Percentiles rank a stretch among this genome's conserved stretches.
phyloP scores from a whole-genome alignment of 495 filamentous ascomycete species.

The Penicillium verhagenii region DNA sequence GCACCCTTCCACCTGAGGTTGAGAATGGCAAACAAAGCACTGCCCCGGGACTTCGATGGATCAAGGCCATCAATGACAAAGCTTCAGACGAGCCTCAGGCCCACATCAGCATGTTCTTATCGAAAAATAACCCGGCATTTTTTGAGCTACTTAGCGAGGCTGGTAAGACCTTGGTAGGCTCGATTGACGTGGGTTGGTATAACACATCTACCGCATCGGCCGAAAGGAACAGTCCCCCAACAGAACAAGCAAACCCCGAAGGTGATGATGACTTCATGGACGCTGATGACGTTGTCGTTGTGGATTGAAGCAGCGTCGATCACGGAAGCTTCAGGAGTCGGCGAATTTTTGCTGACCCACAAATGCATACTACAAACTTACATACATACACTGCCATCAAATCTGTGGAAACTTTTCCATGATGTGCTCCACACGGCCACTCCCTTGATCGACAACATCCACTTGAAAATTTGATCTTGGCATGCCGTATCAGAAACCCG shows the following conservation, averaged over 20 bases:
- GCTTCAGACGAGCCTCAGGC: slow-evolving; percentile 76
- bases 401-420: not conserved
- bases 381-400: not conserved
- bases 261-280: slow-evolving; percentile 33
- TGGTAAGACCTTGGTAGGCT: slow-evolving; percentile 56
- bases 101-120: slow-evolving; percentile 86
- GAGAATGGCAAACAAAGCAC: slow-evolving; percentile 30
- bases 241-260: slow-evolving; percentile 5
- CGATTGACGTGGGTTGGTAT: slow-evolving; percentile 46
- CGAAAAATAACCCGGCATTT: slow-evolving; percentile 78
- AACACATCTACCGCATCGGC: slow-evolving; percentile 27
- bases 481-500: slow-evolving; percentile 4
- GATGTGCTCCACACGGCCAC: not conserved
- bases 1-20: slow-evolving; percentile 64
- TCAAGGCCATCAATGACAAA: slow-evolving; percentile 70
- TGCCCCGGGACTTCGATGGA: slow-evolving; percentile 51
- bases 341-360: not conserved
- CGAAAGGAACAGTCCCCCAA: slow-evolving; percentile 15
- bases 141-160: slow-evolving; percentile 63
- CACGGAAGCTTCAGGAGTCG: not conserved
- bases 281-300: slow-evolving; percentile 39
- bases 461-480: not conserved
- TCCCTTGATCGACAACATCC: not conserved
- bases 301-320: slow-evolving; percentile 38
- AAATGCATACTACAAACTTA: no score